Percentiles rank a stretch among this genome's conserved stretches.
phyloP scores from a whole-genome alignment of 2,329 filamentous ascomycete genomes.

The Claviceps sp. region DNA sequence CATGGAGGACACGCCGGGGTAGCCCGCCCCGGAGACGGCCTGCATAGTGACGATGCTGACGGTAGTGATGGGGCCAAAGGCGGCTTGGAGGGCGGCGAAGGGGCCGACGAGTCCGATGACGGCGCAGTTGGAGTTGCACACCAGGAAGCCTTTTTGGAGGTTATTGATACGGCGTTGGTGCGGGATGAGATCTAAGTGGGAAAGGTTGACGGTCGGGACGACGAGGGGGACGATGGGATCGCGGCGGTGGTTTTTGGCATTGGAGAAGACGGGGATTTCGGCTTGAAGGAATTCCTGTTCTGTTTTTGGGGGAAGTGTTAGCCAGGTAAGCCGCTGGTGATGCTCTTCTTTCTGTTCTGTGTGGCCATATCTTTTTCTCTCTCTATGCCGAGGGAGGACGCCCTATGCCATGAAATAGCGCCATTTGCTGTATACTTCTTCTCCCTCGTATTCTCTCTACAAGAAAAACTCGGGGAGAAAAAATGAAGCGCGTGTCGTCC shows the following conservation, averaged over 20 bases:
- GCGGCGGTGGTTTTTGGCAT: constrained; percentile 92
- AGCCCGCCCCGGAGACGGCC: constrained; percentile 84
- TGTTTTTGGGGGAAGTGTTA: constrained; percentile 18
- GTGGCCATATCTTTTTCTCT: too few species aligned
- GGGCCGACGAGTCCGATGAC: constrained; percentile 94
- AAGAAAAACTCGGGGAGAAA: too few species aligned
- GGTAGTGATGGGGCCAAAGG: constrained; percentile 68
- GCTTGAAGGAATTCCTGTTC: constrained; percentile 85
- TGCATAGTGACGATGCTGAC: constrained; percentile 84
- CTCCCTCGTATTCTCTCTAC: too few species aligned
- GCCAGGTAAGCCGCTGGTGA: neutral
- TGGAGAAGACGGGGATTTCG: constrained; percentile 87
- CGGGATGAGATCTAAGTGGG: constrained; percentile 77
- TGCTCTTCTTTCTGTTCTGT: too few species aligned
- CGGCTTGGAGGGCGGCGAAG: constrained; percentile 75
- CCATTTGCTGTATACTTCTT: too few species aligned
- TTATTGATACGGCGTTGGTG: constrained; percentile 64
- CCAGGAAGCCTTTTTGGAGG: constrained; percentile 75
- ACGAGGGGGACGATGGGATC: constrained; percentile 84
- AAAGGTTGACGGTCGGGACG: constrained; percentile 86
- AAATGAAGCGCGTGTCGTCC: too few species aligned
- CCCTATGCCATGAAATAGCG: too few species aligned
- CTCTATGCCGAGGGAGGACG: too few species aligned
- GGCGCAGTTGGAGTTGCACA: constrained; percentile 97
- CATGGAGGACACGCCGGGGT: constrained; percentile 83